Conservation (phyloP, 805 yeast species). For the Blastobotrys mokoenaii region DNA sequence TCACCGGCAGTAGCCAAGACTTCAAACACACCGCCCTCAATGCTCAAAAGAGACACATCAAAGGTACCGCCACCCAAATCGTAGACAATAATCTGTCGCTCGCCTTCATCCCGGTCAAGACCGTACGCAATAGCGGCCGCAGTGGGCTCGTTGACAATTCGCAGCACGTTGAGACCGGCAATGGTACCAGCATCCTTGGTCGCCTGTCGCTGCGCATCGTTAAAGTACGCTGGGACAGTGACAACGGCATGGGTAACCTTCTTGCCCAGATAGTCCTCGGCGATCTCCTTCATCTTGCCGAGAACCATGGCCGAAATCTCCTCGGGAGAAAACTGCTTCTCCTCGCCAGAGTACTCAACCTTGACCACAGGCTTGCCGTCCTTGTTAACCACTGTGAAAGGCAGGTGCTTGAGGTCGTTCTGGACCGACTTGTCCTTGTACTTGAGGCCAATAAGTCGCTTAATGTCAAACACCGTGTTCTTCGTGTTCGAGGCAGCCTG, state of each 20-base stretch:
- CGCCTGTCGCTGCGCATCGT: slow-evolving; percentile 91
- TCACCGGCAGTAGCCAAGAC: slow-evolving; percentile 94
- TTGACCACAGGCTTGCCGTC: slow-evolving; percentile 76
- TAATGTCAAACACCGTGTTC: slow-evolving; percentile 85
- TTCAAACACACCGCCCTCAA: slow-evolving; percentile 88
- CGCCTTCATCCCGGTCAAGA: slow-evolving; percentile 67
- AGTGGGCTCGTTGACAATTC: slow-evolving; percentile 91
- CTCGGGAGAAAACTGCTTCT: slow-evolving; percentile 79
- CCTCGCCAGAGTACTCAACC: slow-evolving; percentile 66
- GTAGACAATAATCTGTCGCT: slow-evolving; percentile 83
- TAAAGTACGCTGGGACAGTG: slow-evolving; percentile 89
- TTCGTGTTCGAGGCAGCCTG: slow-evolving; percentile 85
- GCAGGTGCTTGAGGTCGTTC: slow-evolving; percentile 74
- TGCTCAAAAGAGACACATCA: slow-evolving; percentile 80
- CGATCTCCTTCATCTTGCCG: slow-evolving; percentile 85
- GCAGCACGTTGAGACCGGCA: slow-evolving; percentile 80
- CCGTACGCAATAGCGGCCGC: slow-evolving; percentile 99
- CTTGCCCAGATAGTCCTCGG: slow-evolving; percentile 82
- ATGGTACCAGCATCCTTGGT: slow-evolving; percentile 89
- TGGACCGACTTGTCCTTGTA: slow-evolving; percentile 71
- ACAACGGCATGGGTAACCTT: slow-evolving; percentile 85
- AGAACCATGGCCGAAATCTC: slow-evolving; percentile 89
- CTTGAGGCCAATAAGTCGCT: slow-evolving; percentile 83
- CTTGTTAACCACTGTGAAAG: slow-evolving; percentile 61
- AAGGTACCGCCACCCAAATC: slow-evolving; percentile 98